Base-by-base conservation (phyloP, 805 yeast species). In the Alloascoidea hylecoeti region DNA sequence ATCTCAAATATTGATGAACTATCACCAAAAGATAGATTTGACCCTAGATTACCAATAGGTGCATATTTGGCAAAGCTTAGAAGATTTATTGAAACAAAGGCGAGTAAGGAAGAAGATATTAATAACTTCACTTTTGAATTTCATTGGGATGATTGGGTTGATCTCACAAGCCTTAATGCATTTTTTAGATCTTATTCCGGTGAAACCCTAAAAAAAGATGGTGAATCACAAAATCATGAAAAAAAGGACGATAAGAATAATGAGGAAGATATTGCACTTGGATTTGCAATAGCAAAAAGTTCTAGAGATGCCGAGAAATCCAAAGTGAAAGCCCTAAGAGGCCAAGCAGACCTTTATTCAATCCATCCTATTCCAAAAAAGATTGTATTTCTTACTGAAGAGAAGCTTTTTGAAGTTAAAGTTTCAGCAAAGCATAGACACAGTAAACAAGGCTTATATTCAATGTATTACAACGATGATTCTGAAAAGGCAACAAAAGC, bases 151-250 rank as follows among this genome's bases (percentile, higher is more conserved):
- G 30, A 41, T 37, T 28, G 42, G 27, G 27, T 42, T 32, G 4
- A 42, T 35, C 32, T 50, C 1, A 48, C 37, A 34, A 64, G 40
- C 0, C 57, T 57, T 0, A 58, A 50, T 1, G 60, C 51, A 4
- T 53, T 43, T 28, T 47, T 49, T 19, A 61, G 41, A 41, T 60
- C 52, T 6, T 48, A 45, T 16, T 58, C 13, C 9, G 30, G 30
- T n/a, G 30, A 23, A 9, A 9, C 30, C 9, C 9, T 9, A 9
- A 9, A 9, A 9, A 9, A n/a, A 23, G 30, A 23, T n/a, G 30
- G n/a, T 9, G n/a, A 9, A n/a, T 9, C 9, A 9, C 9, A 9
- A n/a, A 23, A 23, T 23, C 13, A 9, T n/a, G 30, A 23, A 23
- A n/a, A 23, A 9, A n/a, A 23, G 30, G 30, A 23, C 30, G 30